Conservation (phyloP, 2,329 filamentous ascomycete species). For the Didymella glomerata region DNA sequence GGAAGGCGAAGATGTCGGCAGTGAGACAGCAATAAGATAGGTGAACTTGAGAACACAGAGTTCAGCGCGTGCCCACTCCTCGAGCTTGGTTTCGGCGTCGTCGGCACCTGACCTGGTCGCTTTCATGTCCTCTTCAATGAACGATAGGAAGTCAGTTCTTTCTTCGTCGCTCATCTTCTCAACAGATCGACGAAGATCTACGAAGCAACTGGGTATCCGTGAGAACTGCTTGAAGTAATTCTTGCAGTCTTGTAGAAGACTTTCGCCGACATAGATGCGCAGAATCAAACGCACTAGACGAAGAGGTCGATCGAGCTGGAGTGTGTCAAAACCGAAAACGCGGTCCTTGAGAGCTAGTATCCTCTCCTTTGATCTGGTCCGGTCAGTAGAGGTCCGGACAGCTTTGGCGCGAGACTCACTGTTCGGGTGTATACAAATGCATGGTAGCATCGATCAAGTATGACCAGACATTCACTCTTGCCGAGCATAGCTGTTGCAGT, state of each 20-base stretch:
- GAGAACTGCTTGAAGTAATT: conserved; percentile 36
- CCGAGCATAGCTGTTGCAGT: conserved; percentile 29
- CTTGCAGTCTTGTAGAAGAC: conserved; percentile 30
- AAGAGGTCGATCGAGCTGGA: conserved; percentile 27
- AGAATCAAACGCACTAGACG: conserved; percentile 29
- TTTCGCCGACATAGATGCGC: conserved; percentile 16
- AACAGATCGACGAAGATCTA: conserved; percentile 40
- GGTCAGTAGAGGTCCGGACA: background rate
- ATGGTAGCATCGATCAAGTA: conserved; percentile 27
- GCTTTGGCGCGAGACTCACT: conserved; percentile 20
- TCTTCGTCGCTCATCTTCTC: conserved; percentile 25
- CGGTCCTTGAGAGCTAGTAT: conserved; percentile 20
- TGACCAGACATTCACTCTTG: conserved; percentile 33
- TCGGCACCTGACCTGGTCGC: conserved; percentile 3
- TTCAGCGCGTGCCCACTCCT: conserved; percentile 31
- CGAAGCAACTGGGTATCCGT: conserved; percentile 36
- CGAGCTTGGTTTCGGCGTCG: conserved; percentile 8
- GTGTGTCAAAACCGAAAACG: conserved; percentile 23
- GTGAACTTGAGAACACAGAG: conserved; percentile 38
- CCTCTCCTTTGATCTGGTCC: conserved; percentile 14
- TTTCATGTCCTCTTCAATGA: conserved; percentile 23
- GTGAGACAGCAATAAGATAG: conserved; percentile 38
- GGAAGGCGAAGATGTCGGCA: conserved; percentile 2
- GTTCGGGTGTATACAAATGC: conserved; percentile 6
- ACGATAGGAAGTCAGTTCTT: conserved; percentile 25